A percentile compares a stretch with the other conserved stretches of the same genome.
Evolutionary conservation across 2,329 filamentous ascomycete species (phyloP).

Genomic region (Clonostachys sp.): DNA sequence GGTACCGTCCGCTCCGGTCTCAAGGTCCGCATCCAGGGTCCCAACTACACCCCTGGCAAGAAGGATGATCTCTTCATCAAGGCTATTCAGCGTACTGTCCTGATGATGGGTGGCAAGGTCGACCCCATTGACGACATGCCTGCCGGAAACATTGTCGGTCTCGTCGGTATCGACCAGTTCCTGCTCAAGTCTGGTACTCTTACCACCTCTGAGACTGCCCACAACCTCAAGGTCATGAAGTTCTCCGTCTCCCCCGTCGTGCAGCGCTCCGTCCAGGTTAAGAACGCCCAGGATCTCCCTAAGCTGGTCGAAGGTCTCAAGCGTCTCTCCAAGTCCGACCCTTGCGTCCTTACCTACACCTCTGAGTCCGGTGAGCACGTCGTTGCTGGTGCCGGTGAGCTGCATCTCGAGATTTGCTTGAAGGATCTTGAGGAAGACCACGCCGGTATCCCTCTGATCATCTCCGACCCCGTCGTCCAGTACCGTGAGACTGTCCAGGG

Average conservation of each 20-base stretch:
- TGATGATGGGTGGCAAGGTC: constrained; percentile 99
- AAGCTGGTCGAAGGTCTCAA: constrained; percentile 99
- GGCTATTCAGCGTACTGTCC: constrained; percentile 98
- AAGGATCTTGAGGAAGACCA: constrained; percentile 99
- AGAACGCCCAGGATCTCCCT: constrained; percentile 99
- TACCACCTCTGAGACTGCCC: constrained; percentile 92
- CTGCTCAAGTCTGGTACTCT: constrained; percentile 99
- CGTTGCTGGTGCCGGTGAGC: constrained; percentile 97
- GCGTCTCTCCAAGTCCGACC: constrained; percentile 99
- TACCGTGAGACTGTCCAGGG: constrained; percentile 93
- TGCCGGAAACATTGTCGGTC: constrained; percentile 98
- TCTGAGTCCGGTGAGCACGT: constrained; percentile 96
- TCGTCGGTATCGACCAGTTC: constrained; percentile 99
- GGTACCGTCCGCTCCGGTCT: constrained; percentile 97
- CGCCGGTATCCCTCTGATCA: constrained; percentile 94
- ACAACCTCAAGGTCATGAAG: constrained; percentile 99
- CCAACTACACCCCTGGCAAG: constrained; percentile 96
- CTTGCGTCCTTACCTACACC: constrained; percentile 91
- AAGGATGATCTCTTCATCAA: constrained; percentile 99
- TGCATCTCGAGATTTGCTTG: constrained; percentile 99
- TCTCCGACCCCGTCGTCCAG: constrained; percentile 96
- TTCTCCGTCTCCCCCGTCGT: constrained; percentile 99
- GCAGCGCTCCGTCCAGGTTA: constrained; percentile 97
- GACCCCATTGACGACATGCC: constrained; percentile 99
- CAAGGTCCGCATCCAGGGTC: constrained; percentile 99